phyloP scores from a whole-genome alignment of 169 alveolate species.

The Eimeria maxima region DNA sequence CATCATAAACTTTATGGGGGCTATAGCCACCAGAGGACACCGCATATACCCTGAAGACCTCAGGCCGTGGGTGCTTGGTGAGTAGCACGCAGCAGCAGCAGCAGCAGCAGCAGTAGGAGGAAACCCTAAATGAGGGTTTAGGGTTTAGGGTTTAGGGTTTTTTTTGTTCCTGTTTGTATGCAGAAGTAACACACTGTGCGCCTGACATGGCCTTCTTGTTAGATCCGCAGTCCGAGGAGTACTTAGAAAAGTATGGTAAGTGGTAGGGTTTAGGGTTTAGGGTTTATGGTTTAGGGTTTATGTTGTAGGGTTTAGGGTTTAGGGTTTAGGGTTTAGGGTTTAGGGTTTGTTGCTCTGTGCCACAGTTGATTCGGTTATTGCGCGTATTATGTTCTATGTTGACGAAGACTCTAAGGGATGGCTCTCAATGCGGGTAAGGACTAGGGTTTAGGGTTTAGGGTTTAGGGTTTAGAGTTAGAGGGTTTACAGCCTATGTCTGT shows the following conservation, averaged over 20 bases:
- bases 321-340: conserved; percentile 24
- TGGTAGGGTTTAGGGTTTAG: conserved; percentile 13
- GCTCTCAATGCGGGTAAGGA: conserved; percentile 15
- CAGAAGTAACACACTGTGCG: conserved; percentile 35
- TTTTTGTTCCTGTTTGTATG: not conserved
- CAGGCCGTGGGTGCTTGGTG: conserved; percentile 7
- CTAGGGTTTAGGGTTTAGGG: conserved; percentile 28
- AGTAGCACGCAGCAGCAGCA: not conserved
- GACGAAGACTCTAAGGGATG: conserved; percentile 50
- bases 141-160: conserved; percentile 46
- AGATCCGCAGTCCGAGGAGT: conserved; percentile 56
- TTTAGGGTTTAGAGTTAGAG: conserved; percentile 15
- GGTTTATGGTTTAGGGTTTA: conserved; percentile 10
- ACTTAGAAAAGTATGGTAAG: conserved; percentile 14
- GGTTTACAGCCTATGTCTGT: not conserved
- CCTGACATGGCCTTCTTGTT: conserved; percentile 28
- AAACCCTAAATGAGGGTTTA: not conserved
- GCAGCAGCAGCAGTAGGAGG: too few relatives aligned
- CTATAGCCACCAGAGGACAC: not conserved
- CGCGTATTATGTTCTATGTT: conserved; percentile 31
- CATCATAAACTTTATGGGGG: conserved; percentile 34
- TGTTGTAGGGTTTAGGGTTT: not conserved
- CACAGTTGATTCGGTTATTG: conserved; percentile 31
- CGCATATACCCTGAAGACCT: conserved; percentile 23
- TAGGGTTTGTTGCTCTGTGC: not conserved